Evolutionary conservation across 2,329 filamentous ascomycete genomes (phyloP), one percentile per base, ranked within the genome.

Genomic region (Cladosporium colombiae): DNA sequence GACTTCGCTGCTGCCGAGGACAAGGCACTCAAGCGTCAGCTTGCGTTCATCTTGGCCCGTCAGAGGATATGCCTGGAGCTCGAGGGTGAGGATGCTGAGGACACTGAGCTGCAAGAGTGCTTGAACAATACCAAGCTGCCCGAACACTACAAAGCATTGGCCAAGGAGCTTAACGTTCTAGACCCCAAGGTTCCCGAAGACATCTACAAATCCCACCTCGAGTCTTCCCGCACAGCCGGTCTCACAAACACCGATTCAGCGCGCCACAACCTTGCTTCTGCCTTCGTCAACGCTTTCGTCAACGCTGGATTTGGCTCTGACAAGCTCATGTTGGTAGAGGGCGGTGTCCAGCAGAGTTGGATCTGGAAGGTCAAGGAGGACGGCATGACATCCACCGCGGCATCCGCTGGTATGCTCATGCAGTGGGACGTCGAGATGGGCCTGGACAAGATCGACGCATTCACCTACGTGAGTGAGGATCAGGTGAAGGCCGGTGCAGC

Each of bases 311-410:
- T 93, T 73, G 91, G 93, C 52, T 91, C 93, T 66, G 95, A 99
- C 79, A 98, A 97, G 84, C 91, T 99, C 87, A 97, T 99, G 94
- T 83, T 98, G 66, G 89, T 92, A 50, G 90, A 95, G 23, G 89
- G 91, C 37, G 80, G 78, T 66, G 89, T 93, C 69, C 96, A 96
- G 82, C 89, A 91, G 73, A 91, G 90, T 69, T 99, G 95, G 94
- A 92, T 99, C 5, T 99, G 93, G 92, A 99, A 98, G 83, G 98
- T 96, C 23, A 99, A 99, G 81, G 93, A 96, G 50, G 93, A 97
- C 74, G 95, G 95, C 69, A 97, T 97, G 93, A 86, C 97, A 80
- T 98, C 95, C 1, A 97, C 94, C 0, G 91, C 96, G 46, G 96
- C 96, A 5, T 98, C 95, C 0, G 81, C 97, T 71, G 95, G 95